Evolutionary conservation across 441 rosid genomes (phyloP), one percentile per base, ranked within the genome.

Genomic region (Kokia cookei): DNA sequence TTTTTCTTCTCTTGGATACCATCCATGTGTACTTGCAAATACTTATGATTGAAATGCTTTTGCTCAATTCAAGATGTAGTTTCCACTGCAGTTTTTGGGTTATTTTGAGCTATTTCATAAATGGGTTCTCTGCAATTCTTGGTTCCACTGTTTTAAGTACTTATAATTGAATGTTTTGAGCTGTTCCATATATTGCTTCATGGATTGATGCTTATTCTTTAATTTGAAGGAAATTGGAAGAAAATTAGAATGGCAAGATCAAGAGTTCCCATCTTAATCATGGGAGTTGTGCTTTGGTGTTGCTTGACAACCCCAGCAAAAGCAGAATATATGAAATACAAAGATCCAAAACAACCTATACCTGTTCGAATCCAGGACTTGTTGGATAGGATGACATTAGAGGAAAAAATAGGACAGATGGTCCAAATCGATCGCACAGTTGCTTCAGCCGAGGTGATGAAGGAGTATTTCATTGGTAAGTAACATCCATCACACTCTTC

Each of bases 361-460:
- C 50, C 63, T 50, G 82, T 62, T 47, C 83, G 97, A 51, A 77
- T 93, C 50, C 78, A 76, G 60, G 90, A 90, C 75, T 84, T 94
- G 27, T 88, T 80, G 76, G 65, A 37, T 26, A 75, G 85, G 66
- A 91, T 94, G 98, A 90, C 91, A 26, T 66, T 91, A 65, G 91
- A 82, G 76, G 98, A 93, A 81, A 93, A 94, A 74, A 87, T 94
- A 19, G 98, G 99, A 29, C 97, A 93, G 61, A 94, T 94, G 98
- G 65, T 85, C 12, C 96, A 94, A 86, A 89, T 94, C 64, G 93
- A 94, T 2, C 96, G 90, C 24, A 47, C 1, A 1, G 82, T 77
- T 45, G 83, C 91, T 19, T 81, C 97, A 11, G 65, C 86, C 7
- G 73, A 93, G 55, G 89, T 89, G 74, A 86, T 93, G 81, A 81